Evolutionary conservation across 352 stramenopile species (phyloP), one percentile per base, ranked within the genome.

Genomic region (Phytophthora sp.): DNA sequence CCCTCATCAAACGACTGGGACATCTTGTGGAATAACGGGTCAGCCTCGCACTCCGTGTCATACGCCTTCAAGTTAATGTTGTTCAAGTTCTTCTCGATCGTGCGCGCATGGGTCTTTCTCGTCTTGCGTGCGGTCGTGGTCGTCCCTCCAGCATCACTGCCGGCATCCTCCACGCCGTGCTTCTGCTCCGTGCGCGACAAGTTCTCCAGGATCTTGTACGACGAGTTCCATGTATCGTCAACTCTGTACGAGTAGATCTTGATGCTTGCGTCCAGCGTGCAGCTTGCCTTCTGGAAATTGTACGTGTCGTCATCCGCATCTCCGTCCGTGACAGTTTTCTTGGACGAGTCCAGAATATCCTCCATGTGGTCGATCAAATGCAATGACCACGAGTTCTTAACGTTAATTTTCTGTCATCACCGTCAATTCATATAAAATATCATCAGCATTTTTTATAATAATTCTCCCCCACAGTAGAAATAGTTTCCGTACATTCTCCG

Each of bases 161-260:
- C 63, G n/a, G 44, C 61, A 45, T 63, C 51, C 4, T 67, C 54
- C 33, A 46, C 45, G 36, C 77, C 77, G 29, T 84, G 77, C 39
- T 89, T 89, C 23, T 86, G 76, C 27, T 86, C 86, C 4, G 72
- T 89, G 44, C 96, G 84, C 41, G 97, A 98, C 15, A 99, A 78
- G 70, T 98, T 99, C 52, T 98, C 97, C n/a, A 99, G 67, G 15
- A 99, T 97, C 57, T 98, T 98, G 75, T 98, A 99, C 45, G 92
- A 98, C 46, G 92, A 98, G 35, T 96, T 92, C 84, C 97, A 98
- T 46, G 98, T 98, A 72, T 99, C 96, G 69, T 99, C 97, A 29
- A 99, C 97, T 55, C 97, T 93, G 73, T 99, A 98, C 33, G 94
- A 98, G 76, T 99, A 99, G 63, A 99, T 99, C 76, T 99, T 99